Evolutionary conservation across 305 asterid genomes (phyloP).

Genomic region (Rubia tinctorum): DNA sequence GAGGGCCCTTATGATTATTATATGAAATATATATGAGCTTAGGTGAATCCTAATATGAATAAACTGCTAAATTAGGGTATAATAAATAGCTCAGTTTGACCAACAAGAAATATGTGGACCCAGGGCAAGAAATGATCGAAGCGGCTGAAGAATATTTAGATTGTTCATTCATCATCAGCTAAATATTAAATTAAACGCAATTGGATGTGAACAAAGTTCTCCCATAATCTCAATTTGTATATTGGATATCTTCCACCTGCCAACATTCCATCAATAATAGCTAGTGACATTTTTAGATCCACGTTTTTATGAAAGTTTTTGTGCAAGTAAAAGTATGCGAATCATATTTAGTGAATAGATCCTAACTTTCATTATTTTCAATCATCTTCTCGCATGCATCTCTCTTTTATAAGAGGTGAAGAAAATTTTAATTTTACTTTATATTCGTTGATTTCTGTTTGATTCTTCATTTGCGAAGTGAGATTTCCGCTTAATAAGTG

Average conservation of each 20-base stretch:
- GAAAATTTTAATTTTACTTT: too few relatives aligned
- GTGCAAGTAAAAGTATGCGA: too few relatives aligned
- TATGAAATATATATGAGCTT: neutral
- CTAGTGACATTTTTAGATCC: too few relatives aligned
- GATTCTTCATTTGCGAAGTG: too few relatives aligned
- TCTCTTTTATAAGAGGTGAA: too few relatives aligned
- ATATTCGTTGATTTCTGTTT: too few relatives aligned
- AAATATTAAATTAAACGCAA: neutral
- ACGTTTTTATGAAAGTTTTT: too few relatives aligned
- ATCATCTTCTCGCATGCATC: too few relatives aligned
- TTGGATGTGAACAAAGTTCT: constrained; percentile 12
- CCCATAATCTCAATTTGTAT: neutral
- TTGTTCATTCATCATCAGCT: neutral
- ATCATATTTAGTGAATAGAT: too few relatives aligned
- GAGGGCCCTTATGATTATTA: neutral
- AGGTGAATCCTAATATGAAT: neutral
- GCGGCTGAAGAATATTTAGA: neutral
- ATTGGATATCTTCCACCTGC: neutral
- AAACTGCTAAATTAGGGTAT: neutral
- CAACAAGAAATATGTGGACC: constrained; percentile 4
- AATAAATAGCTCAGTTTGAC: constrained; percentile 9
- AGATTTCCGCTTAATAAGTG: too few relatives aligned
- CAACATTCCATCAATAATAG: constrained; percentile 12
- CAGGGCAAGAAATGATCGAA: neutral
- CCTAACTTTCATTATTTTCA: too few relatives aligned